These are phyloP conservation scores for Solanum tarapatanum DNA, from an alignment of 257 asterid species.

Conservation along the genomic window DNA sequence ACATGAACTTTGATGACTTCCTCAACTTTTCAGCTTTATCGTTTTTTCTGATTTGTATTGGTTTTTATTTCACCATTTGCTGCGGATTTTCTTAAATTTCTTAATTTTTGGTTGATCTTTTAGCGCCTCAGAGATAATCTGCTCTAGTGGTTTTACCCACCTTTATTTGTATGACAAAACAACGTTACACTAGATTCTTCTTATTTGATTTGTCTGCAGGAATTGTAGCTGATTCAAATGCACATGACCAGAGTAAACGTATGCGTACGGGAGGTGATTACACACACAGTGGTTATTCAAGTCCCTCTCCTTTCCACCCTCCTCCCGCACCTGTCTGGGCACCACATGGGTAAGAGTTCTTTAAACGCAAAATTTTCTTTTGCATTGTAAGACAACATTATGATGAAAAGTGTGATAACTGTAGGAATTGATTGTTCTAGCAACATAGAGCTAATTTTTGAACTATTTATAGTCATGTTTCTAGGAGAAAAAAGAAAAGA, in stretches of 20 bases:
- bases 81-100: background rate
- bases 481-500: background rate
- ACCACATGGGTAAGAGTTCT: conserved; percentile 60
- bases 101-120: background rate
- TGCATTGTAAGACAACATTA: background rate
- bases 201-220: conserved; percentile 25
- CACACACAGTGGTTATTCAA: conserved; percentile 66
- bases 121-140: background rate
- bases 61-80: background rate
- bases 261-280: conserved; percentile 95
- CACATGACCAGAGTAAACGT: conserved; percentile 92
- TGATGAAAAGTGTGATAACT: background rate
- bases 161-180: background rate
- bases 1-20: background rate
- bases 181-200: background rate
- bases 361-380: background rate
- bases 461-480: background rate
- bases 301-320: conserved; percentile 95
- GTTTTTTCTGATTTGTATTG: background rate
- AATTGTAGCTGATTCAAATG: conserved; percentile 68
- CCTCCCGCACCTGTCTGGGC: conserved; percentile 93
- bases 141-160: background rate
- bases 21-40: background rate
- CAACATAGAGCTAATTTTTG: background rate
- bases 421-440: background rate